Percentiles rank a stretch among this genome's conserved stretches.
phyloP scores from a whole-genome alignment of 2,329 filamentous ascomycete species.

The Fusarium liriodendri region DNA sequence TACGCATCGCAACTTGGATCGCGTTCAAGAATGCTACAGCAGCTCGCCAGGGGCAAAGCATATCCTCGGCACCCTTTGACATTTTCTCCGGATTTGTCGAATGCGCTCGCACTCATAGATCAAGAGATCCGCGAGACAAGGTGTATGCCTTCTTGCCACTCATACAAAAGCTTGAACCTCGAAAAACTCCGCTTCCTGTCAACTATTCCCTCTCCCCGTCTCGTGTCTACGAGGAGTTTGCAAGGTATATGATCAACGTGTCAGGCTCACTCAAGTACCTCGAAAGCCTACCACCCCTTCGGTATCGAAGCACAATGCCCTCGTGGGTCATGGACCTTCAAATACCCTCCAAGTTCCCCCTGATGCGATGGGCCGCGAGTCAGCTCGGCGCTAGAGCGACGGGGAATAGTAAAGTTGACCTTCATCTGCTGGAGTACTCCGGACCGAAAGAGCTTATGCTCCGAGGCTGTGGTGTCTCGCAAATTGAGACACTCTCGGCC shows the following conservation, averaged over 20 bases:
- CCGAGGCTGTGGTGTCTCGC: conserved; percentile 2
- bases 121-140: conserved; percentile 27
- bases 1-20: conserved; percentile 24
- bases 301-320: conserved; percentile 6
- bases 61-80: conserved; percentile 16
- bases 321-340: conserved; percentile 32
- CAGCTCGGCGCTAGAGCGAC: conserved; percentile 18
- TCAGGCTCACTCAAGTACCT: conserved; percentile 23
- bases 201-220: conserved; percentile 23
- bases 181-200: conserved; percentile 9
- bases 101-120: conserved; percentile 23
- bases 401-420: conserved; percentile 15
- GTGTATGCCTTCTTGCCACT: conserved; percentile 27
- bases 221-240: conserved; percentile 25
- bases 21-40: conserved; percentile 25
- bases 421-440: conserved; percentile 13
- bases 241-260: conserved; percentile 13
- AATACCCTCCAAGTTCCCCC: conserved; percentile 23
- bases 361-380: conserved; percentile 23
- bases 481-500: conserved; percentile 13
- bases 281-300: conserved; percentile 21
- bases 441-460: conserved; percentile 5
- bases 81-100: conserved; percentile 27
- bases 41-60: conserved; percentile 1
- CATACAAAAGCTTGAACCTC: conserved; percentile 22